A percentile compares a stretch with the other conserved stretches of the same genome.
Evolutionary conservation across 305 asterid species (phyloP).

Genomic region (Fraxinus velutina): DNA sequence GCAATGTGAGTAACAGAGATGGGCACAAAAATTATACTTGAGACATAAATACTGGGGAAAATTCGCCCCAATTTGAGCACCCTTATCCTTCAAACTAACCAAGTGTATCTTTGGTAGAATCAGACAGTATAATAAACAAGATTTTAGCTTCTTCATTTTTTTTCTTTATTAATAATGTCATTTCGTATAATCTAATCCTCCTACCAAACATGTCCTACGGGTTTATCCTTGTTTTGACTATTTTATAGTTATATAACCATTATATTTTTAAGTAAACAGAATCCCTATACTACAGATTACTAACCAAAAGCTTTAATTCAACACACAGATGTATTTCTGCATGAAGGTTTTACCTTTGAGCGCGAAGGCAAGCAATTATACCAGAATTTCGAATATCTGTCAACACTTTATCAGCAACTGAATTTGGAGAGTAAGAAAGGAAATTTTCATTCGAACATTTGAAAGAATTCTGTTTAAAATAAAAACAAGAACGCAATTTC

Average conservation of each 20-base stretch:
- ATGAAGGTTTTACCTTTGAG: slow-evolving; percentile 45
- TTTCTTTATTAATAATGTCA: neutral
- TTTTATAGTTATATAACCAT: neutral
- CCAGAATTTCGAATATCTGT: slow-evolving; percentile 58
- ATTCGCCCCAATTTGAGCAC: neutral
- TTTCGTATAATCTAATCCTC: neutral
- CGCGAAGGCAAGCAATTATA: slow-evolving; percentile 78
- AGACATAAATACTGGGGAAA: neutral
- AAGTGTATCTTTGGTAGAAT: neutral
- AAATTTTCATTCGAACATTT: slow-evolving; percentile 16
- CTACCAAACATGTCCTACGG: neutral
- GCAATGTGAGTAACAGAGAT: neutral
- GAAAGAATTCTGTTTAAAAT: slow-evolving; percentile 6
- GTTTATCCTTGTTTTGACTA: neutral
- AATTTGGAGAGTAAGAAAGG: slow-evolving; percentile 13
- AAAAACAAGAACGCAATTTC: slow-evolving; percentile 16
- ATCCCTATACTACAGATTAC: neutral
- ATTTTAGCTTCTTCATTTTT: neutral
- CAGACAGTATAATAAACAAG: neutral
- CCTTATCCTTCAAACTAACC: neutral
- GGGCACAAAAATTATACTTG: neutral
- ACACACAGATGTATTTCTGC: neutral
- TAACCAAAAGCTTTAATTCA: neutral
- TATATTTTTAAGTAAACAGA: neutral
- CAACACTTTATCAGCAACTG: slow-evolving; percentile 42